Percentiles rank a stretch among this genome's conserved stretches.
Evolutionary conservation across 768 basidiomycete genomes (phyloP).

Genomic region (Naganishia friedmannii): DNA sequence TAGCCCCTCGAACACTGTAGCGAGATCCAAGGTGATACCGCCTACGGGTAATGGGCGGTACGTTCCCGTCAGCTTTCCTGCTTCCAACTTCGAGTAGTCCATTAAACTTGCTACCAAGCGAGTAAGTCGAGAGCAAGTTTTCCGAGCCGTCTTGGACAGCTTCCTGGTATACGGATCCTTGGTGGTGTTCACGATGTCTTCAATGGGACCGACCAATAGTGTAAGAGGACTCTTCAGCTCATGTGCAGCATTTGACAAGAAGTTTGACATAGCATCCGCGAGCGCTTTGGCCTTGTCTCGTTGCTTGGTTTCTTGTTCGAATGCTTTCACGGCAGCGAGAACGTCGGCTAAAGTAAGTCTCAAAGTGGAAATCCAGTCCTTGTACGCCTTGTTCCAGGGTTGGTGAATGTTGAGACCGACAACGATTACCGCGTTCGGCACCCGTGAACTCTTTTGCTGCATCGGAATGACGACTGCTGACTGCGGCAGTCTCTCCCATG

Average conservation of each 20-base stretch:
- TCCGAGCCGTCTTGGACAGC: conserved; percentile 34
- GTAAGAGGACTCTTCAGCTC: conserved; percentile 47
- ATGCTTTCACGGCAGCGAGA: conserved; percentile 8
- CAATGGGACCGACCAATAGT: conserved; percentile 43
- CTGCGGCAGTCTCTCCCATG: conserved; percentile 47
- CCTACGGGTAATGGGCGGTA: conserved; percentile 50
- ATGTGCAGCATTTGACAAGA: conserved; percentile 48
- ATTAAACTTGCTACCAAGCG: conserved; percentile 53
- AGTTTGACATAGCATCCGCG: conserved; percentile 45
- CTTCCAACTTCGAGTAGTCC: conserved; percentile 54
- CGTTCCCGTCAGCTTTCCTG: conserved; percentile 44
- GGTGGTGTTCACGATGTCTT: conserved; percentile 39
- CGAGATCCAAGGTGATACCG: conserved; percentile 48
- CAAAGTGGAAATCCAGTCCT: conserved; percentile 36
- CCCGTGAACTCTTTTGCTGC: conserved; percentile 37
- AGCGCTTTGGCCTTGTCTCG: conserved; percentile 30
- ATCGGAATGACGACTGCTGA: conserved; percentile 47
- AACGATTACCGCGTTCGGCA: conserved; percentile 44
- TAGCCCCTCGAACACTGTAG: conserved; percentile 45
- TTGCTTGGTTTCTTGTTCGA: conserved; percentile 19
- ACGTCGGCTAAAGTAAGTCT: conserved; percentile 10
- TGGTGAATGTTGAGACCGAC: conserved; percentile 46
- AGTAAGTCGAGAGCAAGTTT: conserved; percentile 51
- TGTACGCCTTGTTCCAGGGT: conserved; percentile 45
- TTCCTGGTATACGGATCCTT: conserved; percentile 13